A percentile compares a stretch with the other conserved stretches of the same genome.
These are phyloP conservation scores for Fusarium domesticum DNA, from an alignment of 2,329 filamentous ascomycete species.

Conservation along the genomic window DNA sequence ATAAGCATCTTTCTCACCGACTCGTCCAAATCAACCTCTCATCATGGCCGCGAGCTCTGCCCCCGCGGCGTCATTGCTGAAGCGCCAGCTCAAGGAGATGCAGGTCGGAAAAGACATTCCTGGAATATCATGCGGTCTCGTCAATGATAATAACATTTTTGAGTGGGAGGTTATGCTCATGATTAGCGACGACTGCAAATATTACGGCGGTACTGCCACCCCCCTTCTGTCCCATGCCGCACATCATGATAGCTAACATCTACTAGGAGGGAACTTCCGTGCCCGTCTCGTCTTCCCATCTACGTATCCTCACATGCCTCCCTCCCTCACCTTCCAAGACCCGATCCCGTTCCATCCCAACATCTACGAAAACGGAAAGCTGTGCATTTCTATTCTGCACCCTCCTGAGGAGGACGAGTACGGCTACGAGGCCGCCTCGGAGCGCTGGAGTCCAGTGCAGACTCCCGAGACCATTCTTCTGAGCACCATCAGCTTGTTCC, in stretches of 20 bases:
- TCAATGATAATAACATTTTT: conserved; percentile 82
- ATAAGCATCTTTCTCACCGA: no score
- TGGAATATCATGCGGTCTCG: conserved; percentile 88
- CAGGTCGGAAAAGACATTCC: conserved; percentile 86
- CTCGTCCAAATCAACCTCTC: neutral
- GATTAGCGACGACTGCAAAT: conserved; percentile 91
- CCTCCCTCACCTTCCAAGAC: conserved; percentile 79
- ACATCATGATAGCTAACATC: conserved; percentile 9
- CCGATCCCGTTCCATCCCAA: conserved; percentile 92
- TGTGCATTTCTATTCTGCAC: conserved; percentile 97
- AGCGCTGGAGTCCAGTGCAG: conserved; percentile 94
- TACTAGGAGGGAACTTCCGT: conserved; percentile 82
- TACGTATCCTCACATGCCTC: conserved; percentile 84
- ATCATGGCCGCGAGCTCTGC: conserved; percentile 32
- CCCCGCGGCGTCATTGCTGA: conserved; percentile 70
- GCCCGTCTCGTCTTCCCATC: conserved; percentile 78
- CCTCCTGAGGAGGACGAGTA: conserved; percentile 91
- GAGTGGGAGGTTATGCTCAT: conserved; percentile 99
- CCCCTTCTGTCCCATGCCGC: neutral
- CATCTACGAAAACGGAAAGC: conserved; percentile 80
- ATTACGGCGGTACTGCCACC: conserved; percentile 73
- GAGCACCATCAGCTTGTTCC: conserved; percentile 87
- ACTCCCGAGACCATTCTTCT: conserved; percentile 92
- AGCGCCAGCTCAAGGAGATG: conserved; percentile 90
- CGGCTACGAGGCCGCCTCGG: conserved; percentile 85